Evolutionary conservation across 352 stramenopile species (phyloP).

Genomic region (Phytophthora cryptogea): DNA sequence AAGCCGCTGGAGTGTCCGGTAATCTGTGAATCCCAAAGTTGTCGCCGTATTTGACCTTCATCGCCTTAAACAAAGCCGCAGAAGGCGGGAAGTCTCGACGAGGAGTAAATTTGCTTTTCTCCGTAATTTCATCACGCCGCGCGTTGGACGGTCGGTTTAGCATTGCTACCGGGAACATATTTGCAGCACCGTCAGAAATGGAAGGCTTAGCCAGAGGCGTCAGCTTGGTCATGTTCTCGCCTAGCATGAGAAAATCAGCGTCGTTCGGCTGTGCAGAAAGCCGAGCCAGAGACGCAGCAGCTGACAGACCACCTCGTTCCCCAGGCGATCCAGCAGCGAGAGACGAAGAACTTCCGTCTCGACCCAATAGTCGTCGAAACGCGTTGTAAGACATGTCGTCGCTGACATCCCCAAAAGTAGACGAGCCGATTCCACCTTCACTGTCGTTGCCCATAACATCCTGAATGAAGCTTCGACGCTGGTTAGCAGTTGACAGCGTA

Average conservation of each 20-base stretch:
- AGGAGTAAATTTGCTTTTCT: conserved; percentile 82
- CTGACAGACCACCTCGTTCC: conserved; percentile 13
- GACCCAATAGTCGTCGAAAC: conserved; percentile 48
- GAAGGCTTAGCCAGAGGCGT: conserved; percentile 51
- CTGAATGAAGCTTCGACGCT: conserved; percentile 31
- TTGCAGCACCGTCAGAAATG: conserved; percentile 69
- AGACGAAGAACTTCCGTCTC: conserved; percentile 34
- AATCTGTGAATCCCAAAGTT: conserved; percentile 76
- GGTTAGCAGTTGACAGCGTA: conserved; percentile 7
- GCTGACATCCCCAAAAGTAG: conserved; percentile 27
- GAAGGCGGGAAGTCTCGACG: conserved; percentile 83
- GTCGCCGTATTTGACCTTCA: conserved; percentile 84
- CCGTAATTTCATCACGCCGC: conserved; percentile 72
- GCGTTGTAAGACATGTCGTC: conserved; percentile 49
- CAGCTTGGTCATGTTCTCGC: conserved; percentile 71
- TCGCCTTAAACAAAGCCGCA: conserved; percentile 83
- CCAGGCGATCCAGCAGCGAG: conserved; percentile 12
- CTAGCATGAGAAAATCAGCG: conserved; percentile 54
- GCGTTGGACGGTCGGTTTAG: conserved; percentile 60
- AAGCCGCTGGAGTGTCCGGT: conserved; percentile 72
- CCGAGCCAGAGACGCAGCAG: conserved; percentile 30
- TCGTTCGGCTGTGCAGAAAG: conserved; percentile 47
- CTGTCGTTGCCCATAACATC: conserved; percentile 19
- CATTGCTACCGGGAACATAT: conserved; percentile 76
- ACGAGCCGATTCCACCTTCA: conserved; percentile 29